These are phyloP conservation scores for Fraxinus angustifolia DNA, from an alignment of 305 asterid species.

Conservation along the genomic window DNA sequence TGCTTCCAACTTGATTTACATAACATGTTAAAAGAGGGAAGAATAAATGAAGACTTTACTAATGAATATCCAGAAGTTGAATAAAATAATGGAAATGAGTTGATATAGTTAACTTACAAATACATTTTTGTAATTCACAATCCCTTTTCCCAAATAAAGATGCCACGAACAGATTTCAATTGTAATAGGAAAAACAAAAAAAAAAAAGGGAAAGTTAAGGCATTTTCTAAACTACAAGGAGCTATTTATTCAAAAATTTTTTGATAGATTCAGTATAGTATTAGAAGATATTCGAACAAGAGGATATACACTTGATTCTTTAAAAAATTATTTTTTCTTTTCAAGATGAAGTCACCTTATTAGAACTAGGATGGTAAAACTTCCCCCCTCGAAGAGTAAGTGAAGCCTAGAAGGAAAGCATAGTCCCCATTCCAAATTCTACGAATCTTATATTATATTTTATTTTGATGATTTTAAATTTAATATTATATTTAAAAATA, in stretches of 20 bases:
- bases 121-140: background rate
- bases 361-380: background rate
- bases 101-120: background rate
- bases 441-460: background rate
- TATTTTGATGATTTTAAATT: background rate
- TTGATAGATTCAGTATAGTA: background rate
- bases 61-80: background rate
- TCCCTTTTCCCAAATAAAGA: background rate
- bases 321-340: background rate
- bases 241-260: no score
- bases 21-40: background rate
- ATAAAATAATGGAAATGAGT: background rate
- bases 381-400: background rate
- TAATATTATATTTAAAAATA: no score
- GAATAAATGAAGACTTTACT: background rate
- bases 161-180: background rate
- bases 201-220: background rate
- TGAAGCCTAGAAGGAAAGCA: background rate
- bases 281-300: background rate
- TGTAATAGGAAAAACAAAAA: background rate
- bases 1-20: no score
- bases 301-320: background rate
- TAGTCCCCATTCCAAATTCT: background rate
- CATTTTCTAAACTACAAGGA: background rate
- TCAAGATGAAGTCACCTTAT: background rate